Evolutionary conservation across 805 yeast genomes (phyloP), one percentile per base, ranked within the genome.

Genomic region (Yamadazyma sp.): DNA sequence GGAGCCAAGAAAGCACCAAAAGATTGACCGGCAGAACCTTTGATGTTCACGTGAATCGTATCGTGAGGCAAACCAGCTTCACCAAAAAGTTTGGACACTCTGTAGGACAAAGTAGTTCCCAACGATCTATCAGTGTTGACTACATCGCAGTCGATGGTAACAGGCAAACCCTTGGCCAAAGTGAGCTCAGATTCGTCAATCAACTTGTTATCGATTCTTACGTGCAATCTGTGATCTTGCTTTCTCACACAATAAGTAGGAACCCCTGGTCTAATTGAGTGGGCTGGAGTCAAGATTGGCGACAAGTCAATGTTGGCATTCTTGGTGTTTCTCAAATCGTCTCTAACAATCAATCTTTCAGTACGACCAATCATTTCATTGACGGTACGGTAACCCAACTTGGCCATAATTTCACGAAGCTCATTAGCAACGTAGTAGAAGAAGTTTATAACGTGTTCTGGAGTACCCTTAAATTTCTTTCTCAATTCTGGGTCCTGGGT

Each of bases 281-380:
- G 96, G 30, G 98, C 98, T 14, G 99, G 99, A 21, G 98, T 93
- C 57, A 91, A 78, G 48, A 91, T 82, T 47, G 98, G 98, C 26
- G 95, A 78, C 59, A 91, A 71, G 58, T 91, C 98, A 50, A 91
- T 77, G 70, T 86, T 86, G 35, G 89, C 86, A 46, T 91, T 88
- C 78, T 93, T 93, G 45, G 91, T 82, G 57, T 81, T 85, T 56
- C 95, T 78, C 58, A 82, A 68, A 55, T 87, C 90, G 45, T 87
- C 95, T 52, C 95, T 76, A 37, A 89, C 93, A 54, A 67, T 73
- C 57, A 91, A 77, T 64, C 81, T 86, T 70, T 91, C 99, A 35
- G 98, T 88, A 62, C 84, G 89, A 55, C 99, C 99, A 53, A 91
- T 90, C 99, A 91, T 91, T 72, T 93, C 99, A 62, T 88, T 91